Conservation (phyloP, 2,329 filamentous ascomycete species). For the Coniochaeta ligniaria region DNA sequence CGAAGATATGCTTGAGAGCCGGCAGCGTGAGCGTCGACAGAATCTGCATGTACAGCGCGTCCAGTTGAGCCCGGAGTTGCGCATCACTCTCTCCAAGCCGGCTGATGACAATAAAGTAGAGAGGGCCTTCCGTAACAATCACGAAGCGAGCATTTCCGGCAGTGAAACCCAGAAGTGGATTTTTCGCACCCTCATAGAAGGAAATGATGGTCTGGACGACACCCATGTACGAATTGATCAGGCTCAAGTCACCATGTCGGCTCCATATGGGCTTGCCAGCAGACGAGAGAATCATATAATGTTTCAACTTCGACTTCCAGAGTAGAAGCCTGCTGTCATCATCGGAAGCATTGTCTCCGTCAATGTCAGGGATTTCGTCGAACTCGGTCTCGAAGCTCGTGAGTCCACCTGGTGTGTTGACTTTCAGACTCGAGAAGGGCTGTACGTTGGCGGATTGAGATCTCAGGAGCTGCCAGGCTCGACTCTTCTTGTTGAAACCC, state of each 20-base stretch:
- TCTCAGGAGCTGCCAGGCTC: conserved; percentile 61
- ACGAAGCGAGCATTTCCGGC: conserved; percentile 85
- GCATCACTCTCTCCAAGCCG: conserved; percentile 85
- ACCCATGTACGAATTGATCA: conserved; percentile 91
- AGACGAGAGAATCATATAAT: conserved; percentile 93
- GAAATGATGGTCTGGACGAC: conserved; percentile 97
- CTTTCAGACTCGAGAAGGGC: conserved; percentile 50
- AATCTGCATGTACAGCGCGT: conserved; percentile 97
- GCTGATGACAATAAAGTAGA: conserved; percentile 92
- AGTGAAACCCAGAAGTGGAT: conserved; percentile 74
- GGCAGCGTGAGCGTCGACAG: conserved; percentile 90
- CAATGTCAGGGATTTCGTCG: conserved; percentile 54
- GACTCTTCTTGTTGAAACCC: conserved; percentile 56
- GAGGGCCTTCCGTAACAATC: conserved; percentile 72
- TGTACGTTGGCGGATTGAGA: conserved; percentile 52
- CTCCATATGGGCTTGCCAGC: conserved; percentile 98
- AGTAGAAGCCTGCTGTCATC: conserved; percentile 57
- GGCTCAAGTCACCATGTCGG: conserved; percentile 79
- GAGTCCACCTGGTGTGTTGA: conserved; percentile 43
- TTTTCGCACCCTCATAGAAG: conserved; percentile 78
- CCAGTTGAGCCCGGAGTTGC: conserved; percentile 80
- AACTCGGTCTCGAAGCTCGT: conserved; percentile 71
- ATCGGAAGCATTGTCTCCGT: conserved; percentile 20
- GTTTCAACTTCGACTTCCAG: conserved; percentile 92
- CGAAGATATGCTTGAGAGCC: conserved; percentile 78